phyloP scores from a whole-genome alignment of 2,329 filamentous ascomycete genomes.

The Aspergillaceae sp. region DNA sequence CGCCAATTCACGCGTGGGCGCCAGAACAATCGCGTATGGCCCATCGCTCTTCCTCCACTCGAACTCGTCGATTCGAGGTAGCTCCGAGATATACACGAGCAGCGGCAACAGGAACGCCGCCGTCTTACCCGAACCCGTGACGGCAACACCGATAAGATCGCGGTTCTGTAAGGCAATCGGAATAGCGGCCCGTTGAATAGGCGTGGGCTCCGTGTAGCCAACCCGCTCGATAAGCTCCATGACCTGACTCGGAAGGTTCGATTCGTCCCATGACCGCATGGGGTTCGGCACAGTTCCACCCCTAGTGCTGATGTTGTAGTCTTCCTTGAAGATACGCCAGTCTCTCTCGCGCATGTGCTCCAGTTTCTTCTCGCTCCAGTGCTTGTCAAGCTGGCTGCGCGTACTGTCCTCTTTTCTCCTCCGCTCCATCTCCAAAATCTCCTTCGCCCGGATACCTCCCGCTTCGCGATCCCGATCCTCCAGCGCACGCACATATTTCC shows the following conservation, averaged over 20 bases:
- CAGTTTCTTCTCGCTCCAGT: slow-evolving; percentile 90
- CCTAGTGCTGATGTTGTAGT: slow-evolving; percentile 94
- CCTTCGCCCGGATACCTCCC: slow-evolving; percentile 65
- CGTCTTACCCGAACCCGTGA: slow-evolving; percentile 97
- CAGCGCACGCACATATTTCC: slow-evolving; percentile 58
- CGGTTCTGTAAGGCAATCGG: slow-evolving; percentile 86
- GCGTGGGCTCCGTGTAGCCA: slow-evolving; percentile 83
- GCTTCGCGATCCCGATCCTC: slow-evolving; percentile 67
- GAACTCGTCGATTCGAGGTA: slow-evolving; percentile 72
- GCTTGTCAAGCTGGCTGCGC: slow-evolving; percentile 72
- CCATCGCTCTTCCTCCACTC: slow-evolving; percentile 87
- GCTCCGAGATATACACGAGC: slow-evolving; percentile 85
- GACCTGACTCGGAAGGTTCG: slow-evolving; percentile 64
- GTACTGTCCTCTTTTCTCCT: slow-evolving; percentile 63
- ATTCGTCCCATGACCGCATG: slow-evolving; percentile 91
- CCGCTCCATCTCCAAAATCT: slow-evolving; percentile 78
- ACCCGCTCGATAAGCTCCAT: slow-evolving; percentile 75
- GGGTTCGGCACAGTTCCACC: slow-evolving; percentile 87
- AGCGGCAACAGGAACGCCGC: slow-evolving; percentile 88
- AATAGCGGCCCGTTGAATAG: slow-evolving; percentile 89
- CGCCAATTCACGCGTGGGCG: slow-evolving; percentile 91
- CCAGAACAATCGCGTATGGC: slow-evolving; percentile 93
- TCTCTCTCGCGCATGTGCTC: slow-evolving; percentile 94
- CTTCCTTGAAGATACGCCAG: slow-evolving; percentile 99
- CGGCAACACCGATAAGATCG: slow-evolving; percentile 95